phyloP scores from a whole-genome alignment of 257 asterid genomes.

The Nicotiana paniculata region DNA sequence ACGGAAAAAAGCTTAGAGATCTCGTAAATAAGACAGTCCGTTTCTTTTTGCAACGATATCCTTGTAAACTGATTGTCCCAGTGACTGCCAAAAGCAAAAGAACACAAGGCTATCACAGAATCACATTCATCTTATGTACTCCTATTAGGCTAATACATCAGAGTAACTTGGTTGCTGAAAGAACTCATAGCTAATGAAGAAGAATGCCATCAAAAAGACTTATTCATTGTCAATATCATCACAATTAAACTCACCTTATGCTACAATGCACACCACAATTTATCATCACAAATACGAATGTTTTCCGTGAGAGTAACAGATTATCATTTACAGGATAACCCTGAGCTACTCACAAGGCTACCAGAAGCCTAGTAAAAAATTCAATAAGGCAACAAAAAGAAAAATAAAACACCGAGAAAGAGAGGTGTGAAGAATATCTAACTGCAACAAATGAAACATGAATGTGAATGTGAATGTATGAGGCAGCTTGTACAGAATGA shows the following conservation, averaged over 20 bases:
- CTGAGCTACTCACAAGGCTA: not conserved
- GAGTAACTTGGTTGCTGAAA: not conserved
- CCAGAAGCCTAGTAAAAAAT: not conserved
- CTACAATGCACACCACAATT: slow-evolving; percentile 6
- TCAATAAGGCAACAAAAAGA: not conserved
- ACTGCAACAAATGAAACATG: slow-evolving; percentile 16
- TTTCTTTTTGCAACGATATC: not conserved
- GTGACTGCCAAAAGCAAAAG: not conserved
- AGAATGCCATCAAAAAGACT: not conserved
- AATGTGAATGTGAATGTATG: not conserved
- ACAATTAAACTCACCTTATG: not conserved
- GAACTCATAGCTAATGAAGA: not conserved
- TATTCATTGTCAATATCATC: slow-evolving; percentile 8
- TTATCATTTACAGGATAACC: slow-evolving; percentile 12
- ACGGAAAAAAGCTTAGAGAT: not conserved
- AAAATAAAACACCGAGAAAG: slow-evolving; percentile 7
- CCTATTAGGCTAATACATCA: not conserved
- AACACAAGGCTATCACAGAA: not conserved
- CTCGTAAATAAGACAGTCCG: not conserved
- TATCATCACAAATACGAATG: not conserved
- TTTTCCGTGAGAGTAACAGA: not conserved
- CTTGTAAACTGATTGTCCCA: not conserved
- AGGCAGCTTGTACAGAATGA: slow-evolving; percentile 7
- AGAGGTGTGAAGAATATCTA: slow-evolving; percentile 15
- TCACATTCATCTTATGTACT: not conserved